Evolutionary conservation across 805 yeast genomes (phyloP).

Genomic region (Kuraishia molischiana): DNA sequence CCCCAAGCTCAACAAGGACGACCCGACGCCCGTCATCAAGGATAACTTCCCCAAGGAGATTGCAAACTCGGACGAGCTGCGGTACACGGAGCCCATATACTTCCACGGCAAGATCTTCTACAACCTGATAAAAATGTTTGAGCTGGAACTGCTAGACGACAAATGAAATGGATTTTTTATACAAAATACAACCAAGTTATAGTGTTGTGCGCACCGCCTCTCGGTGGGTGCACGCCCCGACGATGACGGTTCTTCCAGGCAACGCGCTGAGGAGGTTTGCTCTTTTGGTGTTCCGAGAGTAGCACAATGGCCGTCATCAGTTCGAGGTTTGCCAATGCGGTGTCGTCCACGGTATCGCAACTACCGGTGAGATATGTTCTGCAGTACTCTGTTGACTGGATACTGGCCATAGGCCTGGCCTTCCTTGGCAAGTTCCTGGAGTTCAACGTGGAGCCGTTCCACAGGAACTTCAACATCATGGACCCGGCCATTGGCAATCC

Average conservation of each 20-base stretch:
- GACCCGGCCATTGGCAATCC: slow-evolving; percentile 39
- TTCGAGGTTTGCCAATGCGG: too few relatives aligned
- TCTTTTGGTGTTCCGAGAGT: too few relatives aligned
- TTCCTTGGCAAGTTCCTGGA: slow-evolving; percentile 11
- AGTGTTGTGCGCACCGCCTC: too few relatives aligned
- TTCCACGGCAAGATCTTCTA: slow-evolving; percentile 42
- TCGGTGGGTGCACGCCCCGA: too few relatives aligned
- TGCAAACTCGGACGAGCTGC: slow-evolving; percentile 30
- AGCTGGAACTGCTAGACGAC: slow-evolving; percentile 22
- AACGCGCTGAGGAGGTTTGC: too few relatives aligned
- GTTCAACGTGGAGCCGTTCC: slow-evolving; percentile 27
- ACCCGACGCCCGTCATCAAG: slow-evolving; percentile 3
- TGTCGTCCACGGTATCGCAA: not conserved
- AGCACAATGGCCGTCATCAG: too few relatives aligned
- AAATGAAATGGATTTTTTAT: too few relatives aligned
- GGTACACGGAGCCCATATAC: slow-evolving; percentile 31
- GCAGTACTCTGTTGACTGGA: slow-evolving; percentile 9
- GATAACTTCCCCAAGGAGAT: slow-evolving; percentile 17
- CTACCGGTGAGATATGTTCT: not conserved
- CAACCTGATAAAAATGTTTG: slow-evolving; percentile 35
- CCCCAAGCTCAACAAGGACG: slow-evolving; percentile 13
- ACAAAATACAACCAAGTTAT: too few relatives aligned
- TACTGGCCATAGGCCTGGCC: slow-evolving; percentile 5
- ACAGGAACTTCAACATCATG: slow-evolving; percentile 30
- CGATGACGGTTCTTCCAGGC: too few relatives aligned